Evolutionary conservation across 2,329 filamentous ascomycete species (phyloP).

Genomic region (Incumbomyces delicatus): DNA sequence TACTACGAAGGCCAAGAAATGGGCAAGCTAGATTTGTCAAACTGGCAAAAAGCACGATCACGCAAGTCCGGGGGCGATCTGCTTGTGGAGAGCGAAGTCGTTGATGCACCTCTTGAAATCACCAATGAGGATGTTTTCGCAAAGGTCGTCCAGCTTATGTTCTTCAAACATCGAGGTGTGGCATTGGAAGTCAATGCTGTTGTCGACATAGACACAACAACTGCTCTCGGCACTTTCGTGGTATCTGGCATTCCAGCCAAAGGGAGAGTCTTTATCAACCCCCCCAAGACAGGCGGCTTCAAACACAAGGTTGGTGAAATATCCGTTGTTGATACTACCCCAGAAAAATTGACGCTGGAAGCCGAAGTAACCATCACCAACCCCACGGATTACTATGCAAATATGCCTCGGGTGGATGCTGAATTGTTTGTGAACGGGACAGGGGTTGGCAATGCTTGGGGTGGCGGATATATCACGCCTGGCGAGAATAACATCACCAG

Average conservation of each 20-base stretch:
- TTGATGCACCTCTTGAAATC: conserved; percentile 71
- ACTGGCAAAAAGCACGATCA: conserved; percentile 81
- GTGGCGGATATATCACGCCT: conserved; percentile 51
- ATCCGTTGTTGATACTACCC: conserved; percentile 61
- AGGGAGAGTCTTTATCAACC: conserved; percentile 82
- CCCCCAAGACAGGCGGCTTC: conserved; percentile 40
- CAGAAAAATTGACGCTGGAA: conserved; percentile 59
- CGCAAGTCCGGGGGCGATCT: conserved; percentile 57
- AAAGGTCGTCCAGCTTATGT: conserved; percentile 66
- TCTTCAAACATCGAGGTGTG: conserved; percentile 65
- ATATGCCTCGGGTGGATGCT: conserved; percentile 69
- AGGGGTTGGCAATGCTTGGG: conserved; percentile 62
- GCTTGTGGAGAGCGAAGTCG: conserved; percentile 64
- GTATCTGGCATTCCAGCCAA: conserved; percentile 74
- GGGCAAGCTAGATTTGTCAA: conserved; percentile 64
- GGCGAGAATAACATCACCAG: conserved; percentile 64
- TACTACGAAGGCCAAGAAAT: conserved; percentile 69
- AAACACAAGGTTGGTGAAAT: conserved; percentile 59
- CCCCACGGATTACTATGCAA: conserved; percentile 74
- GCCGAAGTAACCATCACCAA: conserved; percentile 78
- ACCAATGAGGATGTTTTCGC: conserved; percentile 70
- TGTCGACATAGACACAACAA: conserved; percentile 74
- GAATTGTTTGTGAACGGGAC: conserved; percentile 65
- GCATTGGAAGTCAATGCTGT: conserved; percentile 63
- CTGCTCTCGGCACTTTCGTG: conserved; percentile 68